A percentile compares a stretch with the other conserved stretches of the same genome.
Evolutionary conservation across 441 rosid genomes (phyloP).

Genomic region (Adansonia rubrostipa): DNA sequence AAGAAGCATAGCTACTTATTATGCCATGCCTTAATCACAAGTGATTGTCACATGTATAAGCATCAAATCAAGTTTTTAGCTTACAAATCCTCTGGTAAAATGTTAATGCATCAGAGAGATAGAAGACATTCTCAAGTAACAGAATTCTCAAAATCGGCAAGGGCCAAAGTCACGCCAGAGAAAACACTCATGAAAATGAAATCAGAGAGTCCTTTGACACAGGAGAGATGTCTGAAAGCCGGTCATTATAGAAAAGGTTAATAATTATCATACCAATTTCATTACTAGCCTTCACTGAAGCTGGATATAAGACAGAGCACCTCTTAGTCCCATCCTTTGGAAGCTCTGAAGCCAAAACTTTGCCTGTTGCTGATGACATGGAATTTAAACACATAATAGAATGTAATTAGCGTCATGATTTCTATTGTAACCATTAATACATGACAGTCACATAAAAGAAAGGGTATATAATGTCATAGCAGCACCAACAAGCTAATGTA

Average conservation of each 20-base stretch:
- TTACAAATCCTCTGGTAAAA: neutral
- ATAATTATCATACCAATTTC: conserved; percentile 67
- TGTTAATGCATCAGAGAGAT: neutral
- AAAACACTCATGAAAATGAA: too few species aligned
- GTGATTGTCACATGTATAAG: neutral
- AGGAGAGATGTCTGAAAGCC: too few species aligned
- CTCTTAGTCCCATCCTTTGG: conserved; percentile 61
- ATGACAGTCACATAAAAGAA: conserved; percentile 13
- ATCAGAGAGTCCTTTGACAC: too few species aligned
- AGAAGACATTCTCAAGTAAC: neutral
- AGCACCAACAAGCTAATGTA: neutral
- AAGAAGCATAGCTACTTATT: neutral
- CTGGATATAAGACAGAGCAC: conserved; percentile 89
- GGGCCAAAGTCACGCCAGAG: too few species aligned
- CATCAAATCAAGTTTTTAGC: neutral
- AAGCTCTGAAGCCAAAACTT: conserved; percentile 89
- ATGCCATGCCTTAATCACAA: neutral
- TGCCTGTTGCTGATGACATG: conserved; percentile 74
- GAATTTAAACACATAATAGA: conserved; percentile 17
- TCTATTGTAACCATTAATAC: neutral
- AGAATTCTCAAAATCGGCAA: neutral
- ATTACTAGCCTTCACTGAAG: conserved; percentile 84
- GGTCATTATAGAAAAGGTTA: neutral
- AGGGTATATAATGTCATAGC: neutral
- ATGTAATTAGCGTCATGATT: conserved; percentile 18